phyloP scores from a whole-genome alignment of 108 stramenopile genomes.

The Cylindrotheca closterium region DNA sequence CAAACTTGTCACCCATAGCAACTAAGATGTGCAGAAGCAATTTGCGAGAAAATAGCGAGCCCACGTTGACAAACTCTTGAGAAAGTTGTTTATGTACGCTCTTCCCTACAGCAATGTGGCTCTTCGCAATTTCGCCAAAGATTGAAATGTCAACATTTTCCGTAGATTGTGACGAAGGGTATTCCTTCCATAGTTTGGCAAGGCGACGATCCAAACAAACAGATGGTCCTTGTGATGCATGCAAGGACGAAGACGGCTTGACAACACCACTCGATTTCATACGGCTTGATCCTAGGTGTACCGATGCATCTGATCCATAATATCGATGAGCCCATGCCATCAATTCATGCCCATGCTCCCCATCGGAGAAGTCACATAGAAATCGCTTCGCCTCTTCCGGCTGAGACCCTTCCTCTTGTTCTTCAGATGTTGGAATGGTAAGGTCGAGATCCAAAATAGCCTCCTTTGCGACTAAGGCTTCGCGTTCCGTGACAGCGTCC shows the following conservation, averaged over 20 bases:
- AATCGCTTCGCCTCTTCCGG: constrained; percentile 39
- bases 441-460: constrained; percentile 21
- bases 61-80: constrained; percentile 31
- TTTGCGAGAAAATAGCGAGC: constrained; percentile 63
- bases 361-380: constrained; percentile 84
- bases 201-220: constrained; percentile 25
- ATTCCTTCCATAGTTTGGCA: constrained; percentile 20
- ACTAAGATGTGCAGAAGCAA: constrained; percentile 60
- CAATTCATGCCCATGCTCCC: constrained; percentile 90
- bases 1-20: constrained; percentile 49
- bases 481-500: constrained; percentile 56
- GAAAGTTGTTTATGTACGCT: constrained; percentile 14
- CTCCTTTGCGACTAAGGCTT: constrained; percentile 58
- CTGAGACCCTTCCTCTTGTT: not conserved
- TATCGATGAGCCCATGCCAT: constrained; percentile 88
- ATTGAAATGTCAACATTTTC: not conserved
- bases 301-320: constrained; percentile 87
- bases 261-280: constrained; percentile 21
- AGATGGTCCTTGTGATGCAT: constrained; percentile 3
- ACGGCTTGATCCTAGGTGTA: constrained; percentile 74
- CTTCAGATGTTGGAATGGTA: not conserved
- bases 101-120: constrained; percentile 13
- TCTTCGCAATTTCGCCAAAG: constrained; percentile 3
- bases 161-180: not conserved
- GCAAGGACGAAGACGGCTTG: constrained; percentile 13